Percentiles rank a stretch among this genome's conserved stretches.
Evolutionary conservation across 2,329 filamentous ascomycete species (phyloP).

Genomic region (Blumeriella jaapii): DNA sequence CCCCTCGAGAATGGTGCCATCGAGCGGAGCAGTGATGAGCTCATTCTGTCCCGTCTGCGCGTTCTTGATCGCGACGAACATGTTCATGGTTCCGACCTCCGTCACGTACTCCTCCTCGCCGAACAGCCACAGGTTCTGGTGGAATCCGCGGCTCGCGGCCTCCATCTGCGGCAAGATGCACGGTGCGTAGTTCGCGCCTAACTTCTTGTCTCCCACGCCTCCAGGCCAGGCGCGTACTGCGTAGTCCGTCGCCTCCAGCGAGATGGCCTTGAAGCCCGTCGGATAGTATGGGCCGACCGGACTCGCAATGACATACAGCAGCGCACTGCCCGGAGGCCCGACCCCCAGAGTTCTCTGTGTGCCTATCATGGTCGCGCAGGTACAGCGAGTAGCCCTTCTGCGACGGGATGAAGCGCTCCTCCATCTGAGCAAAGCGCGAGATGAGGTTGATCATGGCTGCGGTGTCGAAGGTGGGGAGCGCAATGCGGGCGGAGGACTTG

Average conservation of each 20-base stretch:
- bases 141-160: conserved; percentile 82
- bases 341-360: conserved; percentile 92
- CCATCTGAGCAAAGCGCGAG: conserved; percentile 64
- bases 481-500: conserved; percentile 82
- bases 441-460: conserved; percentile 71
- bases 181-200: conserved; percentile 98
- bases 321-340: conserved; percentile 77
- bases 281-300: conserved; percentile 97
- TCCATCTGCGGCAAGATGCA: conserved; percentile 95
- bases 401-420: conserved; percentile 81
- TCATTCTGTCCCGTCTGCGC: conserved; percentile 84
- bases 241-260: conserved; percentile 90
- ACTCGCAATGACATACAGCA: conserved; percentile 90
- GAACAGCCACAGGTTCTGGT: conserved; percentile 98
- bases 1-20: conserved; percentile 92
- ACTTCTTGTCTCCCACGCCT: conserved; percentile 95
- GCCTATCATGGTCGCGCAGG: conserved; percentile 92
- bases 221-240: conserved; percentile 96
- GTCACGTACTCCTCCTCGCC: conserved; percentile 92
- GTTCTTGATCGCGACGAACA: conserved; percentile 79
- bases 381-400: conserved; percentile 88
- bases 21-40: conserved; percentile 86
- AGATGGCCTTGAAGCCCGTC: conserved; percentile 94
- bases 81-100: conserved; percentile 98
- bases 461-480: conserved; percentile 74